Base-by-base conservation (phyloP, 2,329 filamentous ascomycete genomes). In the Fusarium siculi region DNA sequence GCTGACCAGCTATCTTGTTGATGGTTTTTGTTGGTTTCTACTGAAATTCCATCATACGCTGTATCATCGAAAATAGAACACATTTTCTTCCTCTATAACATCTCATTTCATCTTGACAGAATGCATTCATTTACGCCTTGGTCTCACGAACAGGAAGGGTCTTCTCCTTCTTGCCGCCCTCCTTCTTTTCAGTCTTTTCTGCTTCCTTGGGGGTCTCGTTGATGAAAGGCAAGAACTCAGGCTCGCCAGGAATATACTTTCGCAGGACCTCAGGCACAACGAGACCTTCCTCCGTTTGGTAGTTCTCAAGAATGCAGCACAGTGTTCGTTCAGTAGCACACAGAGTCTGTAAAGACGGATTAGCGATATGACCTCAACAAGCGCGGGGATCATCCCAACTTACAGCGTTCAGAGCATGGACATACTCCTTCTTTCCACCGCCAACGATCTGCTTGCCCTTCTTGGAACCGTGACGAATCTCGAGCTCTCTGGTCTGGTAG, bases 241-340 rank as follows among this genome's bases (percentile, higher is more conserved):
- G 95, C 44, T 94, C 88, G 39, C 95, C 96, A 4, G 95, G 95
- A 57, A 98, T 92, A 82, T 97, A 98, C 84, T 95, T 96, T 76
- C 93, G 90, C 68, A 98, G 88, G 50, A 92, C 91, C 82, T 95
- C 92, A 2, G 95, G 95, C 39, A 97, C 92, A 64, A 89, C 88
- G 76, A 97, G 87, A 72, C 94, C 94, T 87, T 94, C 93, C 79
- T 95, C 91, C 1, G 92, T 96, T 86, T 99, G 96, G 84, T 96
- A 98, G 85, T 98, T 99, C 85, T 99, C 96, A 43, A 99, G 89
- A 47, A 99, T 87, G 81, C 96, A 98, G 88, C 96, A 98, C 55
- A 98, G 87, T 2, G 96, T 94, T 80, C 96, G 90, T 80, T 97
- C 95, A 2, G 96, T 98, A 23, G 96, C 96, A 82, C 93, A 96